Percentiles rank a stretch among this genome's conserved stretches.
Conservation (phyloP, 192 early-diverging fungal species). For the Hyaloraphidium curvatum region DNA sequence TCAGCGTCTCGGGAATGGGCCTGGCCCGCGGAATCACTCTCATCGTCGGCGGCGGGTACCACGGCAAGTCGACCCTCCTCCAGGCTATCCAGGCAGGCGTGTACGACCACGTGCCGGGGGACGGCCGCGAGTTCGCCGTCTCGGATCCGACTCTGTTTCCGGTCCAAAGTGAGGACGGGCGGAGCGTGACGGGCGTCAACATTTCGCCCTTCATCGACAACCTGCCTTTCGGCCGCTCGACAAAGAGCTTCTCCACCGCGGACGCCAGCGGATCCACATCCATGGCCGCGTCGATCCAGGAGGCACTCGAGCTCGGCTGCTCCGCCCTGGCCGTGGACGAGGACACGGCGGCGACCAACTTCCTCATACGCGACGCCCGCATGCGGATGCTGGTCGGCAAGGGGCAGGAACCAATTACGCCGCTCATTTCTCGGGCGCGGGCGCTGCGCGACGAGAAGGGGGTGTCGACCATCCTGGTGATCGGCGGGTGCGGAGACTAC, state of each 20-base stretch:
- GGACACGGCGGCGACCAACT: conserved; percentile 40
- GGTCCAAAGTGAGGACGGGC: conserved; percentile 32
- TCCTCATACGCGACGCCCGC: conserved; percentile 31
- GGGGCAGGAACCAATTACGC: conserved; percentile 32
- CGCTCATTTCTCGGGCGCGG: conserved; percentile 19
- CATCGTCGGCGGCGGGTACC: conserved; percentile 30
- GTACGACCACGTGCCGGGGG: conserved; percentile 32
- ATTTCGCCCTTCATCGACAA: conserved; percentile 32
- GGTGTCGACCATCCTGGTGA: conserved; percentile 24
- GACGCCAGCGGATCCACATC: conserved; percentile 34
- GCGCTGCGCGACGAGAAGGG: conserved; percentile 13
- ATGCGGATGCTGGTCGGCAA: conserved; percentile 28
- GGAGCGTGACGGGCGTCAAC: conserved; percentile 18
- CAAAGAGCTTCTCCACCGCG: conserved; percentile 17
- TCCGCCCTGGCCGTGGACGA: conserved; percentile 23
- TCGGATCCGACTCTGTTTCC: conserved; percentile 15
- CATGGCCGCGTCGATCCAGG: conserved; percentile 36
- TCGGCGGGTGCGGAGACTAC: conserved; percentile 36
- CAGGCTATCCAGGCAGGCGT: conserved; percentile 30
- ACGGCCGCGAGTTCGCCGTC: conserved; percentile 33
- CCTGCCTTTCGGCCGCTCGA: conserved; percentile 24
- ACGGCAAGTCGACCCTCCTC: conserved; percentile 38
- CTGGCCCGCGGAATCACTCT: conserved; percentile 25
- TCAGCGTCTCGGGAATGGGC: conserved; percentile 27
- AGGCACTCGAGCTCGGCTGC: conserved; percentile 22